A percentile compares a stretch with the other conserved stretches of the same genome.
Evolutionary conservation across 139 green algal genomes (phyloP).

Genomic region (Edaphochlamys debaryana): DNA sequence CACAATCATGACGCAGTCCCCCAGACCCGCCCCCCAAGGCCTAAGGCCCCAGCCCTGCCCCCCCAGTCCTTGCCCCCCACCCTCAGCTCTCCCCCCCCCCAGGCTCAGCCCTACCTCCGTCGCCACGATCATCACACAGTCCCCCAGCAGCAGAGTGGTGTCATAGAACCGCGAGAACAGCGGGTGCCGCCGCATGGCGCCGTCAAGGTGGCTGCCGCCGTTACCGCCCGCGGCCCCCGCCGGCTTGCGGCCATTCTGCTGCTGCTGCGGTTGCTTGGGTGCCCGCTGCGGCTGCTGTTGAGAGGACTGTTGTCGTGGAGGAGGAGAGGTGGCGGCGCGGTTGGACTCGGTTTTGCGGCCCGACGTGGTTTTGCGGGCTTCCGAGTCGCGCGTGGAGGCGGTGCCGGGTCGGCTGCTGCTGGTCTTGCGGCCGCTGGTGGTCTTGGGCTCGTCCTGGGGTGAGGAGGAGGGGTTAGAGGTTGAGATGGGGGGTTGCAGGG

Average conservation of each 20-base stretch:
- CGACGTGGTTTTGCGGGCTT: too few species aligned
- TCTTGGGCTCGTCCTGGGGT: conserved; percentile 32
- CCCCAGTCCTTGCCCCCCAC: too few species aligned
- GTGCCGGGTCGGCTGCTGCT: background rate
- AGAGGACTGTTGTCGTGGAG: too few species aligned
- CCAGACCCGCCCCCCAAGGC: too few species aligned
- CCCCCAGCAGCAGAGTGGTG: conserved; percentile 26
- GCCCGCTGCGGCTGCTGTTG: background rate
- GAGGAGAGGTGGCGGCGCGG: too few species aligned
- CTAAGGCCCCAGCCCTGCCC: too few species aligned
- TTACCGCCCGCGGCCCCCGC: too few species aligned
- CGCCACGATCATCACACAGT: conserved; percentile 37
- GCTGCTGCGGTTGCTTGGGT: background rate
- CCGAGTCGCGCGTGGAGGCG: background rate
- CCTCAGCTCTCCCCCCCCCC: too few species aligned
- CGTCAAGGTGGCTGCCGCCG: background rate
- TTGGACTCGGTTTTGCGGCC: background rate
- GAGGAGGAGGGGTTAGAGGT: too few species aligned
- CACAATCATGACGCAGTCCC: too few species aligned
- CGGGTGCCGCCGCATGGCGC: conserved; percentile 10
- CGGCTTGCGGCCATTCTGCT: background rate
- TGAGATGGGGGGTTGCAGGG: background rate
- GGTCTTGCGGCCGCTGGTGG: conserved; percentile 4
- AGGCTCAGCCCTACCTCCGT: conserved; percentile 43
- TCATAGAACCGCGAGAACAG: conserved; percentile 17